phyloP scores from a whole-genome alignment of 1,139 yeast genomes.

The Kodamaea alishanica region DNA sequence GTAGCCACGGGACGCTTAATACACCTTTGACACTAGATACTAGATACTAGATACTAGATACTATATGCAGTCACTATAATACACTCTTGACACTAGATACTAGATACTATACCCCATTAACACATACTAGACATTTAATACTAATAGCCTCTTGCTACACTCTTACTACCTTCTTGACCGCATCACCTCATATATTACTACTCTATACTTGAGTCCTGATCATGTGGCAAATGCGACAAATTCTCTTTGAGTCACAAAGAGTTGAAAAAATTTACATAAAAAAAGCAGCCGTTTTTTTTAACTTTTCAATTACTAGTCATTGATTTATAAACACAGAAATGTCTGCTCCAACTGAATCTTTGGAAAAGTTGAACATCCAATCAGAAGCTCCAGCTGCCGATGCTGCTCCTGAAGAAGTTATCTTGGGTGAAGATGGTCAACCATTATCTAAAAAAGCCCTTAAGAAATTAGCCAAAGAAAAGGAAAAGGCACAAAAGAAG shows the following conservation, averaged over 20 bases:
- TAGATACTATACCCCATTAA: no score
- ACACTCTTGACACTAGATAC: no score
- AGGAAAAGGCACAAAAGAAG: conserved; percentile 88
- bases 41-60: no score
- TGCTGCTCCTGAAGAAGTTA: conserved; percentile 27
- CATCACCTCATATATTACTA: no score
- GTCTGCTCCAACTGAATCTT: conserved; percentile 35
- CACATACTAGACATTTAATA: no score
- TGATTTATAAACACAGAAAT: conserved; percentile 11
- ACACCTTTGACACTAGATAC: no score
- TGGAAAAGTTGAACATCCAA: conserved; percentile 31
- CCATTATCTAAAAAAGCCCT: conserved; percentile 94
- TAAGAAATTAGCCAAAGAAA: conserved; percentile 90
- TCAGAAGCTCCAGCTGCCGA: conserved; percentile 15
- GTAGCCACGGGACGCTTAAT: no score
- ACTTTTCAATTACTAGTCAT: not conserved
- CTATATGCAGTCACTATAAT: no score
- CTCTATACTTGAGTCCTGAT: no score
- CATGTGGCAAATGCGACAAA: not conserved
- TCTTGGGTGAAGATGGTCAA: conserved; percentile 79
- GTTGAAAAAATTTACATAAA: conserved; percentile 3
- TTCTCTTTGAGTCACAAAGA: not conserved
- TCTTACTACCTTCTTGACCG: no score
- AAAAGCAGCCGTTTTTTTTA: not conserved
- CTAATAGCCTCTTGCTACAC: no score